A percentile compares a stretch with the other conserved stretches of the same genome.
Conservation (phyloP, 2,329 filamentous ascomycete genomes). For the Xylariales sp. region DNA sequence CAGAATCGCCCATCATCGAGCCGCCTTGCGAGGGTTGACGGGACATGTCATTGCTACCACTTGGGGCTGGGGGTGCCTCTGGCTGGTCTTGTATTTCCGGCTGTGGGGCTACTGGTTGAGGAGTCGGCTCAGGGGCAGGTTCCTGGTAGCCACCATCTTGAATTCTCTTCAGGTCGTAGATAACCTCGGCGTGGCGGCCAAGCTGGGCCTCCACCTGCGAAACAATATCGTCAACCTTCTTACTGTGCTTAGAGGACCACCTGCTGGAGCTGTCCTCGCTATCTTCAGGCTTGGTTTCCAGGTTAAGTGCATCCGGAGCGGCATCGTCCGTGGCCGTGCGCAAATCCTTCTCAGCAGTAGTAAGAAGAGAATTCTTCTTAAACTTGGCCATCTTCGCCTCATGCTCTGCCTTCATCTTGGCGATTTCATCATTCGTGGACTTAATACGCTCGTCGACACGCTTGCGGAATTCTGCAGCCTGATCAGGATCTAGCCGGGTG, state of each 20-base stretch:
- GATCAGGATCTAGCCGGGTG: constrained; percentile 67
- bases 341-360: constrained; percentile 71
- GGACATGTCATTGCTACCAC: constrained; percentile 34
- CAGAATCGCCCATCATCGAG: constrained; percentile 51
- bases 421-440: constrained; percentile 75
- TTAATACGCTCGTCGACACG: constrained; percentile 69
- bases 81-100: no score
- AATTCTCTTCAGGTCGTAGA: constrained; percentile 64
- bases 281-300: constrained; percentile 53
- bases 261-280: constrained; percentile 41
- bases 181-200: constrained; percentile 61
- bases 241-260: constrained; percentile 37
- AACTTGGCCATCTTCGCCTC: constrained; percentile 70
- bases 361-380: constrained; percentile 64
- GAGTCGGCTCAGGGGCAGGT: constrained; percentile 38
- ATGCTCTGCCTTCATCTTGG: constrained; percentile 77
- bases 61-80: constrained; percentile 8
- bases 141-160: constrained; percentile 76
- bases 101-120: constrained; percentile 9
- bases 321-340: constrained; percentile 59
- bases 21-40: constrained; percentile 50
- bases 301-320: constrained; percentile 57
- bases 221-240: constrained; percentile 68
- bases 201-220: constrained; percentile 67
- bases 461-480: constrained; percentile 79